Evolutionary conservation across 2,329 filamentous ascomycete species (phyloP).

Genomic region (Hypoxylon sp.): DNA sequence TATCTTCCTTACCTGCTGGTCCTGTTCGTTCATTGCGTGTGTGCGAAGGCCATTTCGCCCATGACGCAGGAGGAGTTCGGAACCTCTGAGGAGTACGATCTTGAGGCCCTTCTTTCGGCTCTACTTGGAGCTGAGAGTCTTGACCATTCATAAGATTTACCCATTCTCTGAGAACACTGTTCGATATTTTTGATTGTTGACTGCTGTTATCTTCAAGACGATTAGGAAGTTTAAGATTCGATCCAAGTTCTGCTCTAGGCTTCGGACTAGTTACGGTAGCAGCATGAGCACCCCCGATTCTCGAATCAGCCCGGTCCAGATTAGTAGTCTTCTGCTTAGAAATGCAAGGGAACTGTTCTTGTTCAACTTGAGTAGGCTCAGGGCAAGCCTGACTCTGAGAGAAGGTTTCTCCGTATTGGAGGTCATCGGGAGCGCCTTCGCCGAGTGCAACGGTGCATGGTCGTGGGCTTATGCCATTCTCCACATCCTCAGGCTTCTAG

Average conservation of each 20-base stretch:
- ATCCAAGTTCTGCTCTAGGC: slow-evolving; percentile 17
- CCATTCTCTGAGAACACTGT: slow-evolving; percentile 50
- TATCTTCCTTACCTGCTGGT: slow-evolving; percentile 49
- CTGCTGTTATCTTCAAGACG: slow-evolving; percentile 23
- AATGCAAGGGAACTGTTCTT: neutral
- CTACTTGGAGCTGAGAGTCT: slow-evolving; percentile 31
- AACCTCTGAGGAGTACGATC: slow-evolving; percentile 14
- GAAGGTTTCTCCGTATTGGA: neutral
- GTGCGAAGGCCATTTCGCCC: slow-evolving; percentile 56
- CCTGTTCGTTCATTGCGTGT: slow-evolving; percentile 51
- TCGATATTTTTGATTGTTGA: slow-evolving; percentile 44
- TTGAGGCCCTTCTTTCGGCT: slow-evolving; percentile 27
- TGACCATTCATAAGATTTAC: slow-evolving; percentile 49
- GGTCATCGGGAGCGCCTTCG: slow-evolving; percentile 20
- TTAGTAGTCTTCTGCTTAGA: neutral
- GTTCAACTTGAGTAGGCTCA: slow-evolving; percentile 11
- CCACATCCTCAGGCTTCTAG: slow-evolving; percentile 20
- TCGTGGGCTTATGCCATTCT: slow-evolving; percentile 32
- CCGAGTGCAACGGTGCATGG: slow-evolving; percentile 35
- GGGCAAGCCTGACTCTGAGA: slow-evolving; percentile 2
- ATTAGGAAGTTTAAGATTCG: slow-evolving; percentile 29
- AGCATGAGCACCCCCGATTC: neutral
- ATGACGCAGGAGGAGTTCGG: slow-evolving; percentile 51
- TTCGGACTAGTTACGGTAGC: slow-evolving; percentile 3
- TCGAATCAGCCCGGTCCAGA: neutral